These are phyloP conservation scores for Cladophialophora carrionii DNA, from an alignment of 2,329 filamentous ascomycete species.

Conservation along the genomic window DNA sequence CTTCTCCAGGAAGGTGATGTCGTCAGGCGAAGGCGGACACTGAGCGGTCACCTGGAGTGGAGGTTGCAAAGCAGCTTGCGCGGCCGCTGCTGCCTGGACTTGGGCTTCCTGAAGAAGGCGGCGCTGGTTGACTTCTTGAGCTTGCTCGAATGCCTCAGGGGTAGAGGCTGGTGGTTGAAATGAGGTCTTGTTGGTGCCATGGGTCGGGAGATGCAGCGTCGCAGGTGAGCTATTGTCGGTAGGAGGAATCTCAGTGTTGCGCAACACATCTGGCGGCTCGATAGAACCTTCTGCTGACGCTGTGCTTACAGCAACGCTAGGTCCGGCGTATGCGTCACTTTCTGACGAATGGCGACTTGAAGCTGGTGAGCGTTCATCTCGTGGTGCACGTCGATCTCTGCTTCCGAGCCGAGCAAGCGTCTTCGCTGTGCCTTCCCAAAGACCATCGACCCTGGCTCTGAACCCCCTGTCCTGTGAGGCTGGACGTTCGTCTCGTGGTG, in stretches of 20 bases:
- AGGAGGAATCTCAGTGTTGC: slow-evolving; percentile 29
- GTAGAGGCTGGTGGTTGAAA: slow-evolving; percentile 34
- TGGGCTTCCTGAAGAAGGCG: slow-evolving; percentile 37
- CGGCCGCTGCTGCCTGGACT: slow-evolving; percentile 26
- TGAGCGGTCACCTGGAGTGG: slow-evolving; percentile 23
- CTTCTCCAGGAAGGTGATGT: slow-evolving; percentile 32
- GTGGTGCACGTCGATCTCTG: slow-evolving; percentile 43
- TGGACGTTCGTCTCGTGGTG: slow-evolving; percentile 23
- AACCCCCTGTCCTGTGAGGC: slow-evolving; percentile 27
- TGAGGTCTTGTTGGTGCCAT: slow-evolving; percentile 13
- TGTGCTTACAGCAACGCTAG: slow-evolving; percentile 51
- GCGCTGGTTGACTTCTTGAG: slow-evolving; percentile 39
- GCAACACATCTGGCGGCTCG: slow-evolving; percentile 45
- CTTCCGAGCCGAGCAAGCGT: slow-evolving; percentile 35
- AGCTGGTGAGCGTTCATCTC: slow-evolving; percentile 43
- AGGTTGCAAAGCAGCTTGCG: slow-evolving; percentile 19
- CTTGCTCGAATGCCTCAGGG: slow-evolving; percentile 38
- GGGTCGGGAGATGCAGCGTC: slow-evolving; percentile 10
- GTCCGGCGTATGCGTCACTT: slow-evolving; percentile 46
- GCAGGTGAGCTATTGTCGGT: slow-evolving; percentile 24
- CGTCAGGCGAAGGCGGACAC: slow-evolving; percentile 42
- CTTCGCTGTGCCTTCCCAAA: slow-evolving; percentile 36
- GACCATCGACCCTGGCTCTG: slow-evolving; percentile 33
- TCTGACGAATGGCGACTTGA: slow-evolving; percentile 35
- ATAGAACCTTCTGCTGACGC: slow-evolving; percentile 51